Base-by-base conservation (phyloP, 495 filamentous ascomycete genomes). In the Xylaria curta region DNA sequence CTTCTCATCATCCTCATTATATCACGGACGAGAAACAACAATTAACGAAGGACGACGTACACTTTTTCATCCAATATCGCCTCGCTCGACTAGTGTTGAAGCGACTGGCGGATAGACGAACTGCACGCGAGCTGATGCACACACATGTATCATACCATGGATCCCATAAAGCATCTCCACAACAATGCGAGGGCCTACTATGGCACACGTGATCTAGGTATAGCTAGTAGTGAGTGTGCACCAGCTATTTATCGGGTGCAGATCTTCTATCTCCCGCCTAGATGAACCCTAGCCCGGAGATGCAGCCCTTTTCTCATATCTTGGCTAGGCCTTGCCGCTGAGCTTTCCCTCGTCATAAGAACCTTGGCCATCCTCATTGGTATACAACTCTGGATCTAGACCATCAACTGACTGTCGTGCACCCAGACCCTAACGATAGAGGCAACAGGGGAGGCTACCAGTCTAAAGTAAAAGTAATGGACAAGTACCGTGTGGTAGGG, bases 401-500 rank as follows among this genome's bases (percentile, higher is more conserved):
- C 12, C 31, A n/a, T 38, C n/a, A 51, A 7, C 68, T 53, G 33
- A 51, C 44, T 10, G 36, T 53, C 75, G 4, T 33, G 36, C 59
- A 68, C 65, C 44, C 70, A 86, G 86, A 88, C 78, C 81, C 85
- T 33, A 77, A 75, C 64, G 86, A 87, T 73, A 79, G 82, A 62
- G 80, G 81, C 59, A 82, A 82, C n/a, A 83, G 80, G 47, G 79
- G 81, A 56, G 82, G 81, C 12, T 97, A 97, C 79, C 91, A 90
- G 77, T 94, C 90, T 79, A 97, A 97, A 79, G 93, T 97, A 63
- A 88, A 92, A 51, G 92, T 99, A 31, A 91, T 89, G 51, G 95
- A 98, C 78, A 90, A 90, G 71, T 99, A 99, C 84, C 92, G 95
- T 70, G 93, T 99, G 75, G 89, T 99, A 63, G 96, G 96, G 38